These are phyloP conservation scores for Batkoa obscura DNA, from an alignment of 371 early-diverging fungal genomes.

Conservation along the genomic window DNA sequence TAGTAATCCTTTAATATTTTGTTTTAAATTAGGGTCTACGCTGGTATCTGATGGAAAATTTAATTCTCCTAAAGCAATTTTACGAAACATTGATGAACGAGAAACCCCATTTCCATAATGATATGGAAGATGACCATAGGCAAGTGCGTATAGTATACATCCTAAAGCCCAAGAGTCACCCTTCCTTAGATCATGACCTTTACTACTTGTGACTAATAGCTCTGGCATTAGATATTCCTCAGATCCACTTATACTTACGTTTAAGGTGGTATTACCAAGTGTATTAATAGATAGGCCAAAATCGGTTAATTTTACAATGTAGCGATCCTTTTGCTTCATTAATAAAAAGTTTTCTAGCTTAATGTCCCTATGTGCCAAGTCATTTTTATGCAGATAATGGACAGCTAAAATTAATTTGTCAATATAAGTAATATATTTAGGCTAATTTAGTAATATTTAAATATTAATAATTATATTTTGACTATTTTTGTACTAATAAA, in stretches of 20 bases:
- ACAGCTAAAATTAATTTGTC: too few relatives aligned
- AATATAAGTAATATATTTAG: too few relatives aligned
- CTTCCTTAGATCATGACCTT: slow-evolving; percentile 36
- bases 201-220: slow-evolving; percentile 29
- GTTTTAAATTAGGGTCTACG: too few relatives aligned
- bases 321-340: slow-evolving; percentile 14
- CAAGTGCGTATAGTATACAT: slow-evolving; percentile 37
- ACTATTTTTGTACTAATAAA: slow-evolving; percentile 8
- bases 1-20: too few relatives aligned
- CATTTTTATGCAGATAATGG: slow-evolving; percentile 46
- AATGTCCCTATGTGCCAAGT: slow-evolving; percentile 61
- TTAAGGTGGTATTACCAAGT: slow-evolving; percentile 20
- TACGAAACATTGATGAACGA: slow-evolving; percentile 15
- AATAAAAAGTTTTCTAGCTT: slow-evolving; percentile 73
- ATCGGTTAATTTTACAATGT: slow-evolving; percentile 40
- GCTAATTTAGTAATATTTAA: too few relatives aligned
- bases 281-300: slow-evolving; percentile 42
- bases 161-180: slow-evolving; percentile 58
- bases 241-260: slow-evolving; percentile 25
- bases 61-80: slow-evolving; percentile 17
- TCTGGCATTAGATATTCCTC: slow-evolving; percentile 80
- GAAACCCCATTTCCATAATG: slow-evolving; percentile 14
- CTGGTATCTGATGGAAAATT: too few relatives aligned
- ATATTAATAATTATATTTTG: too few relatives aligned
- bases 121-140: slow-evolving; percentile 35